Evolutionary conservation across 2,329 filamentous ascomycete genomes (phyloP).

Genomic region (Beauveria scarabaeidicola): DNA sequence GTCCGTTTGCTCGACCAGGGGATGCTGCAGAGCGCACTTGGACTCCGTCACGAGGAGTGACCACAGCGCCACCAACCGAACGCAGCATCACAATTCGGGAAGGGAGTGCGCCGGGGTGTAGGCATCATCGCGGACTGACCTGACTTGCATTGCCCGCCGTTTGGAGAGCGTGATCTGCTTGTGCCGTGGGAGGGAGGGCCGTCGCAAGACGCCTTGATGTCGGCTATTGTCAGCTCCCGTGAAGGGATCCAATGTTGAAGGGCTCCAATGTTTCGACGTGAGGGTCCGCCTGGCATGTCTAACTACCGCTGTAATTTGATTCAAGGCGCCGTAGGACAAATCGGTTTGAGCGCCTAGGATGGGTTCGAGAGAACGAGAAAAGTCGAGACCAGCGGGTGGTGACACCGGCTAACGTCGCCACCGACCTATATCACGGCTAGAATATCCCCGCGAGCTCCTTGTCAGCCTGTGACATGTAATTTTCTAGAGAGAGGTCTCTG

Average conservation of each 20-base stretch:
- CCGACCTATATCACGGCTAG: not conserved
- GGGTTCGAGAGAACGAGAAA: not conserved
- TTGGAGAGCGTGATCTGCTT: not conserved
- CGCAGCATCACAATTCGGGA: not conserved
- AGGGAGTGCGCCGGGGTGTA: not conserved
- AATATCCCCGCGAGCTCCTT: not conserved
- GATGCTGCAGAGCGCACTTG: not conserved
- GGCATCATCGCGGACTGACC: not conserved
- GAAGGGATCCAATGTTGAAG: not conserved
- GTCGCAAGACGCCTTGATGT: not conserved
- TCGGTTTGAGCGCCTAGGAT: not conserved
- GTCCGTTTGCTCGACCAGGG: not conserved
- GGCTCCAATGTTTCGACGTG: not conserved
- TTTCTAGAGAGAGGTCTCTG: not conserved
- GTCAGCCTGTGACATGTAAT: not conserved
- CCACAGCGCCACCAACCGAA: not conserved
- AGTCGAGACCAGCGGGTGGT: not conserved
- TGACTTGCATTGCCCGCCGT: not conserved
- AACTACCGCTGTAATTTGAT: not conserved
- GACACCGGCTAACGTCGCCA: not conserved
- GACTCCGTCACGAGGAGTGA: slow-evolving; percentile 3
- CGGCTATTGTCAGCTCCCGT: not conserved
- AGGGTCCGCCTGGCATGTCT: not conserved
- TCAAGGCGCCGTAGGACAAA: not conserved
- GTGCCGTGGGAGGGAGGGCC: not conserved